Evolutionary conservation across 2,329 filamentous ascomycete genomes (phyloP), one percentile per base, ranked within the genome.

Genomic region (Fusarium floridanum): DNA sequence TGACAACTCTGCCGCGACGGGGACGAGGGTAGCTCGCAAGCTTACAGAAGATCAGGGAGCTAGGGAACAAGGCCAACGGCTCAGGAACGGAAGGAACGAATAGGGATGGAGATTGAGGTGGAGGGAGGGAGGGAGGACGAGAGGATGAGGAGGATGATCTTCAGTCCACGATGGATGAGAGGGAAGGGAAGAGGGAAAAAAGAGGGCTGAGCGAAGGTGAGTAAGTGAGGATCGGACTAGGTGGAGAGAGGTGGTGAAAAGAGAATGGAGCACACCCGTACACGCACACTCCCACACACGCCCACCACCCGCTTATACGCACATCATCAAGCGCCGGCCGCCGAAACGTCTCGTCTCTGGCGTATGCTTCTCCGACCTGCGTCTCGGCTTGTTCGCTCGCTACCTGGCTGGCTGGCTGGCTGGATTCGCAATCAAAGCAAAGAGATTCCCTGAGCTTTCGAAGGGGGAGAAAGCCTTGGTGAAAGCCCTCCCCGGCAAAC

Each of bases 261-360:
- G 72, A 67, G 65, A 66, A 77, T 72, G 67, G 68, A 69, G 64
- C 70, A 68, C 69, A 66, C 53, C 61, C 66, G 72, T 67, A 71
- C 73, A 74, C 65, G 67, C 70, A 75, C 73, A 77, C 74, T 64
- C 75, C 72, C 66, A 59, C 70, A 72, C 76, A 77, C 71, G 70
- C 73, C 45, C 45, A 50, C 64, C 74, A 76, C 76, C 57, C 70
- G 73, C 72, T 69, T 76, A 76, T 73, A 77, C 73, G 76, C 72
- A 74, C 75, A 77, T 78, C 76, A 76, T 76, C 76, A 77, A 78
- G 76, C 75, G 67, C 74, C 73, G 71, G 71, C 69, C 62, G 70
- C 74, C 76, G 73, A 75, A 71, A 77, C 61, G 66, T 74, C 71
- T 66, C 56, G 61, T 67, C 59, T 66, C 56, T 36, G 59, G 65